Evolutionary conservation across 305 asterid species (phyloP).

Genomic region (Fraxinus sp.): DNA sequence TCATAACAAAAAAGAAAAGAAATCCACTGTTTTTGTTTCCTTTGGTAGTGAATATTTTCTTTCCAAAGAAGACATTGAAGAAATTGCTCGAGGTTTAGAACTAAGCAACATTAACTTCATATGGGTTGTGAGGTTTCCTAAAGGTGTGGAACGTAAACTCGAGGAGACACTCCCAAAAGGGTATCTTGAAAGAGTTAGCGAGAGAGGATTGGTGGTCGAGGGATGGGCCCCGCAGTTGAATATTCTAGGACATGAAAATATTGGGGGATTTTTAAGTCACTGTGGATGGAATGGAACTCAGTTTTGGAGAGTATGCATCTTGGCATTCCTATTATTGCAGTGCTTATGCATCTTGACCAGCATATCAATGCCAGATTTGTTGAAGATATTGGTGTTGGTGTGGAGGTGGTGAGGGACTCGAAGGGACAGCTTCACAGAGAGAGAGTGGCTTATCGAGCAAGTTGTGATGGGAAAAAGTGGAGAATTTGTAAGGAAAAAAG

Average conservation of each 20-base stretch:
- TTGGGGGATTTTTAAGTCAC: slow-evolving; percentile 31
- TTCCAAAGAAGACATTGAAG: slow-evolving; percentile 23
- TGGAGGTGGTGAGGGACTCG: slow-evolving; percentile 26
- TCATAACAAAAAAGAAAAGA: slow-evolving; percentile 18
- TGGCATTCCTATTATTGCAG: slow-evolving; percentile 32
- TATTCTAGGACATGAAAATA: slow-evolving; percentile 25
- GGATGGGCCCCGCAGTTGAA: slow-evolving; percentile 35
- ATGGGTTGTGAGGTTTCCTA: slow-evolving; percentile 37
- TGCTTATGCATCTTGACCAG: slow-evolving; percentile 37
- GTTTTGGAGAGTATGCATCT: slow-evolving; percentile 25
- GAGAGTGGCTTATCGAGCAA: slow-evolving; percentile 20
- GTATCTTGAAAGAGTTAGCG: slow-evolving; percentile 21
- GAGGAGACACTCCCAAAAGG: slow-evolving; percentile 25
- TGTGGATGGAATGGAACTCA: slow-evolving; percentile 34
- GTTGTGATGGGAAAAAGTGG: slow-evolving; percentile 33
- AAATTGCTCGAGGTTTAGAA: slow-evolving; percentile 32
- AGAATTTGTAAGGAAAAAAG: slow-evolving; percentile 9
- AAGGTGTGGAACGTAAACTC: slow-evolving; percentile 11
- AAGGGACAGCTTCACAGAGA: slow-evolving; percentile 14
- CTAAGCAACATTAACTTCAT: slow-evolving; percentile 26
- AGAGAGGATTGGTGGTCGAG: slow-evolving; percentile 22
- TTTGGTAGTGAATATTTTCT: slow-evolving; percentile 34
- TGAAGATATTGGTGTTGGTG: slow-evolving; percentile 31
- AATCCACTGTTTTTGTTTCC: slow-evolving; percentile 29
- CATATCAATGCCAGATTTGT: slow-evolving; percentile 38